phyloP scores from a whole-genome alignment of 768 basidiomycete genomes.

The Baorangia bicolor region DNA sequence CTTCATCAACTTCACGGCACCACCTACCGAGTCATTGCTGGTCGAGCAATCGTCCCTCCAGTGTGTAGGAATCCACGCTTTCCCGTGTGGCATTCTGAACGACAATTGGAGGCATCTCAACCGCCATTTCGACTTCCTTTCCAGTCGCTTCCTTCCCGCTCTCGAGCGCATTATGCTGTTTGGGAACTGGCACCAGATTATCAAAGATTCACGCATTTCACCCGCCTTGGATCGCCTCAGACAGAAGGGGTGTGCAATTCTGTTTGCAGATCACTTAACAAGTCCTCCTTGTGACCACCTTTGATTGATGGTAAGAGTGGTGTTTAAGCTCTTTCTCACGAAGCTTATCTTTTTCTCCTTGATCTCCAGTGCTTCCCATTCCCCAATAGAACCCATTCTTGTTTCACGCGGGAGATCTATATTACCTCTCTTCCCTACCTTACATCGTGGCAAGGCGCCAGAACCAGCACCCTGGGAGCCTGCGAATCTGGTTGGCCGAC shows the following conservation, averaged over 20 bases:
- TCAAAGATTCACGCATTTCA: slow-evolving; percentile 39
- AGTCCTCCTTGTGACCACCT: slow-evolving; percentile 20
- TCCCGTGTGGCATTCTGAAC: slow-evolving; percentile 42
- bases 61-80: slow-evolving; percentile 52
- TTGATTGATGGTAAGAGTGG: slow-evolving; percentile 9
- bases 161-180: slow-evolving; percentile 47
- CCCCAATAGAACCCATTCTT: not conserved
- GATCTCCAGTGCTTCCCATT: not conserved
- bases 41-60: slow-evolving; percentile 35
- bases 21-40: slow-evolving; percentile 17
- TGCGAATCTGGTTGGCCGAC: not conserved
- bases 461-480: not conserved
- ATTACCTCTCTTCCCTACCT: not conserved
- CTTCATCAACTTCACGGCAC: slow-evolving; percentile 48
- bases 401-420: not conserved
- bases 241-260: slow-evolving; percentile 34
- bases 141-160: slow-evolving; percentile 41
- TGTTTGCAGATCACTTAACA: slow-evolving; percentile 15
- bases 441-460: not conserved
- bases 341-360: not conserved
- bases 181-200: slow-evolving; percentile 50
- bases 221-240: slow-evolving; percentile 31
- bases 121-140: slow-evolving; percentile 48
- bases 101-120: slow-evolving; percentile 33
- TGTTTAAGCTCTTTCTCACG: not conserved